These are phyloP conservation scores for Linderniella brevidens DNA, from an alignment of 257 asterid species.

Conservation along the genomic window DNA sequence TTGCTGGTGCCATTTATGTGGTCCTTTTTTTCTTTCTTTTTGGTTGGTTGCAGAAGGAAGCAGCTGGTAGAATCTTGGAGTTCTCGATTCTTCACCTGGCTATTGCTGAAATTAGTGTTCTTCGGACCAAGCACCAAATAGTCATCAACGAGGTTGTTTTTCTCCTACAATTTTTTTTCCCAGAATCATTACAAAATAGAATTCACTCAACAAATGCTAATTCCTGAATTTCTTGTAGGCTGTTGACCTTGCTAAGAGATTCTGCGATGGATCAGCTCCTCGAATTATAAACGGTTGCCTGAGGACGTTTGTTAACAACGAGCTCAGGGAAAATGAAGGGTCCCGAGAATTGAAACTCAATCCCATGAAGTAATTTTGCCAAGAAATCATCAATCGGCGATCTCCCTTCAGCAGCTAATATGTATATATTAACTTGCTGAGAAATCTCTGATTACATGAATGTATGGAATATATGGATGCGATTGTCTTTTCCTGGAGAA, in stretches of 20 bases:
- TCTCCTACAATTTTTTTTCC: conserved; percentile 3
- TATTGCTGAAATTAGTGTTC: conserved; percentile 75
- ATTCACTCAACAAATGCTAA: not conserved
- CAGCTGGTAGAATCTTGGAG: conserved; percentile 83
- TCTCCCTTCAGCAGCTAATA: too few relatives aligned
- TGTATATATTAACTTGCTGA: too few relatives aligned
- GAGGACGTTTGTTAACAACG: conserved; percentile 45
- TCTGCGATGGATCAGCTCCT: conserved; percentile 95
- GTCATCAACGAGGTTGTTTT: conserved; percentile 79
- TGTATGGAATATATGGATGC: too few relatives aligned
- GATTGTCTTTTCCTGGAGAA: too few relatives aligned
- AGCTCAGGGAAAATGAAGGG: conserved; percentile 9
- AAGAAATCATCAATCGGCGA: too few relatives aligned
- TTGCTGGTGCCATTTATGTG: too few relatives aligned
- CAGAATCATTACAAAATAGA: not conserved
- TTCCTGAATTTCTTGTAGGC: conserved; percentile 34
- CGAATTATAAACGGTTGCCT: conserved; percentile 83
- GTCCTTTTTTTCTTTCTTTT: not conserved
- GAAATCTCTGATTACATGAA: too few relatives aligned
- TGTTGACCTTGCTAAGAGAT: conserved; percentile 90
- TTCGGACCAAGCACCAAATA: conserved; percentile 82
- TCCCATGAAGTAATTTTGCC: too few relatives aligned
- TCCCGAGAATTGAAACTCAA: too few relatives aligned
- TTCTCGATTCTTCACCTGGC: conserved; percentile 81
- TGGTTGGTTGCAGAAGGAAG: conserved; percentile 34